Evolutionary conservation across 2,329 filamentous ascomycete genomes (phyloP), one percentile per base, ranked within the genome.

Genomic region (Hymenoscyphus fructigenus): DNA sequence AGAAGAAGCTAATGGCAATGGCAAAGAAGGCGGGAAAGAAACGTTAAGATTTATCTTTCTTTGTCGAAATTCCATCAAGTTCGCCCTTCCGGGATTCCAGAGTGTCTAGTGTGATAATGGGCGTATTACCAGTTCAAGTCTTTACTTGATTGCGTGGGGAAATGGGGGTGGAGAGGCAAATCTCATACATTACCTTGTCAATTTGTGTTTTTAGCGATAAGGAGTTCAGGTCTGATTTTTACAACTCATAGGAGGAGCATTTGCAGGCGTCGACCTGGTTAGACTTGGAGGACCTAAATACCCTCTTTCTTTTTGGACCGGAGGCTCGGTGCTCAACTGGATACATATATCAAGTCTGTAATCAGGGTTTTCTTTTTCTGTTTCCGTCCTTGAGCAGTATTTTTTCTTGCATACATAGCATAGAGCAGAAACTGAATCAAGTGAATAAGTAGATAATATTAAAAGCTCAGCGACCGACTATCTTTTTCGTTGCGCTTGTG

Each of bases 1-100:
- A 70, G 61, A 71, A 68, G 65, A 66, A 68, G 63, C 64, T 76
- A 44, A 66, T 67, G 57, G 75, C 73, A 60, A 69, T 76, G 74
- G 75, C 75, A 1, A 75, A 71, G 47, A 69, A 64, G 73, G 44
- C 44, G 20, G 74, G 71, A 32, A 69, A 64, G 58, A 64, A 64
- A 60, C 66, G 66, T 41, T 69, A 56, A 36, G 20, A 38, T 38
- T 26, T 23, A 29, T 57, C 50, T 55, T 14, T 14, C 9, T 32
- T 57, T 12, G 26, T 57, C 26, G 53, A 29, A 10, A 5, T 57
- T 57, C 14, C 29, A 23, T 36, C 34, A 36, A 36, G 34, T 50
- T 50, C 10, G 2, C 20, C n/a, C 4, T 50, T 50, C n/a, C 44
- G 44, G 17, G n/a, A 50, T 20, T 50, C 3, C n/a, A 6, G 7